Evolutionary conservation across 2,329 filamentous ascomycete species (phyloP).

Genomic region (Magnaporthiopsis incrustans): DNA sequence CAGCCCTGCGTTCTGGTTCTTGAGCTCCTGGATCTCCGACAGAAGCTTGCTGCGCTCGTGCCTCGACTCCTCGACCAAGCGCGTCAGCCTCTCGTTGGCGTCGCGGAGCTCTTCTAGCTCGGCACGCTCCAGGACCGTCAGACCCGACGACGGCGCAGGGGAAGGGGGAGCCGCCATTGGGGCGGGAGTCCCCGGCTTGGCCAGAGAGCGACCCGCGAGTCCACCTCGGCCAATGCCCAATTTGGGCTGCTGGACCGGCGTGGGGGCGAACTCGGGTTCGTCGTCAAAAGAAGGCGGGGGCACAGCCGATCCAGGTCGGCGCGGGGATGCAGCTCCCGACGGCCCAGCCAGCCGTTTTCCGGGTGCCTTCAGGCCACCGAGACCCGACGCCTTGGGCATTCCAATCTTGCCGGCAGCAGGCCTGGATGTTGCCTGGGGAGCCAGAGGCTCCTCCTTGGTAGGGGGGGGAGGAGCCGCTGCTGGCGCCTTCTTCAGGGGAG

Average conservation of each 20-base stretch:
- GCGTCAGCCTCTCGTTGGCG: conserved; percentile 70
- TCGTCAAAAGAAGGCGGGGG: conserved; percentile 47
- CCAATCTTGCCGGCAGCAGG: conserved; percentile 43
- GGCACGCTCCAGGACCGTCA: conserved; percentile 76
- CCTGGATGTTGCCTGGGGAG: conserved; percentile 51
- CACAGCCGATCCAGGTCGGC: conserved; percentile 39
- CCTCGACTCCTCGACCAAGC: conserved; percentile 71
- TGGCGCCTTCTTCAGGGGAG: conserved; percentile 35
- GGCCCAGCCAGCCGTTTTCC: conserved; percentile 47
- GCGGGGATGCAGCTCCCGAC: conserved; percentile 42
- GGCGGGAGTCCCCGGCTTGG: conserved; percentile 56
- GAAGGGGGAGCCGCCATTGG: conserved; percentile 43
- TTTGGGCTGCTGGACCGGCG: conserved; percentile 49
- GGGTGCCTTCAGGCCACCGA: conserved; percentile 52
- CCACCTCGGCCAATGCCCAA: conserved; percentile 68
- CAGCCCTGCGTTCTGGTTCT: conserved; percentile 91
- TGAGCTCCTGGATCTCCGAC: conserved; percentile 86
- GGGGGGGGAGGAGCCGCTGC: conserved; percentile 34
- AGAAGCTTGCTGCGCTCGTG: conserved; percentile 73
- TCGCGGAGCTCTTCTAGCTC: conserved; percentile 83
- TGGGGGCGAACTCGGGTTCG: conserved; percentile 29
- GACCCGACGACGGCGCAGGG: conserved; percentile 53
- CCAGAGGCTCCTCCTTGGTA: conserved; percentile 43
- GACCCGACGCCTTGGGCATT: conserved; percentile 42
- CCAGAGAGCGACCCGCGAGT: conserved; percentile 76